Evolutionary conservation across 495 filamentous ascomycete species (phyloP).

Genomic region (Aspergillus campestris): DNA sequence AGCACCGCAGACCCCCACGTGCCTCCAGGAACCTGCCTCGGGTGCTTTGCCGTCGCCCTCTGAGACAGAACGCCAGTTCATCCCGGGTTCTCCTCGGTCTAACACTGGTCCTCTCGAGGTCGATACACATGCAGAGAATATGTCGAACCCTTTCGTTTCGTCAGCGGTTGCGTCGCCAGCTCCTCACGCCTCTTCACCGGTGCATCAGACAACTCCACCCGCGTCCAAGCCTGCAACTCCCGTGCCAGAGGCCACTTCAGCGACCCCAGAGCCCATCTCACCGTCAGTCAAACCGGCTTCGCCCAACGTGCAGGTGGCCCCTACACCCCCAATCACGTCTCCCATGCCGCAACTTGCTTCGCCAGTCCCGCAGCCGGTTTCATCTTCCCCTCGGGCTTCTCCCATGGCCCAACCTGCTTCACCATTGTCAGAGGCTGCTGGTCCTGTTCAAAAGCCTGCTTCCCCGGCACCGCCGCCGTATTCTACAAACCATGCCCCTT

Average conservation of each 20-base stretch:
- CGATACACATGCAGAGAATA: conserved; percentile 1
- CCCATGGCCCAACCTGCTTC: conserved; percentile 12
- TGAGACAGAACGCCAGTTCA: conserved; percentile 10
- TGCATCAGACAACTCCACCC: conserved; percentile 10
- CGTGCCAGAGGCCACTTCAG: conserved; percentile 2
- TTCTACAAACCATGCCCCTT: conserved; percentile 5
- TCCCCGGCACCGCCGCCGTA: conserved; percentile 1
- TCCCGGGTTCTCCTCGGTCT: conserved; percentile 1
- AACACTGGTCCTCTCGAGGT: not conserved
- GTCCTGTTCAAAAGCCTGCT: conserved; percentile 1
- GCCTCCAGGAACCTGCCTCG: conserved; percentile 1
- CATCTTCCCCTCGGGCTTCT: conserved; percentile 2
- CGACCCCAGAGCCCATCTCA: conserved; percentile 7
- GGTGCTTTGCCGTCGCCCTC: conserved; percentile 25
- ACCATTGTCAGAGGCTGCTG: conserved; percentile 1
- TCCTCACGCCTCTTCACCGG: conserved; percentile 5
- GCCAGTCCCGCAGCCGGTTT: too few species aligned
- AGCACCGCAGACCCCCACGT: conserved; percentile 14
- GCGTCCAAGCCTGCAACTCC: conserved; percentile 10
- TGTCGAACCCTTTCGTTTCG: conserved; percentile 3
- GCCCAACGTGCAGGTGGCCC: not conserved
- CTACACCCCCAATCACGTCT: not conserved
- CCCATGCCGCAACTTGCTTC: too few species aligned
- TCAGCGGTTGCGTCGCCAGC: not conserved
- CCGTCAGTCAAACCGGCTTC: not conserved